Percentiles rank a stretch among this genome's conserved stretches.
These are phyloP conservation scores for Sporopachydermia lactativora DNA, from an alignment of 805 yeast species.

Conservation along the genomic window DNA sequence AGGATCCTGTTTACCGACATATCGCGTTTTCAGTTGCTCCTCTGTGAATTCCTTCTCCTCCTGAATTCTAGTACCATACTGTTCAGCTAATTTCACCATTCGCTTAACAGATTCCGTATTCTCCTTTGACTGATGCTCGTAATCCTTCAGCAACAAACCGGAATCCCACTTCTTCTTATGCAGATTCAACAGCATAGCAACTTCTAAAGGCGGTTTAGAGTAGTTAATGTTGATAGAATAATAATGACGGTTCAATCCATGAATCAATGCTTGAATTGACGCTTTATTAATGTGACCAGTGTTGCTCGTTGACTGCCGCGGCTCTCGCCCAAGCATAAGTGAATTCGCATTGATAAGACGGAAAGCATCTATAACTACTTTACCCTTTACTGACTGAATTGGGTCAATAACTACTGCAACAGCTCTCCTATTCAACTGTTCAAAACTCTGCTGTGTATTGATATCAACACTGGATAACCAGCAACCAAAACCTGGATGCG, in stretches of 20 bases:
- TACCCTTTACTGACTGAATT: constrained; percentile 96
- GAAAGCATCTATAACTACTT: constrained; percentile 97
- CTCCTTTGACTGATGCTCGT: constrained; percentile 58
- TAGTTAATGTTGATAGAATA: constrained; percentile 92
- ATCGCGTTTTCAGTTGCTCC: constrained; percentile 86
- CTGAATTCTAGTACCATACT: constrained; percentile 76
- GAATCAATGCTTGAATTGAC: constrained; percentile 90
- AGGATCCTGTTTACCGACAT: constrained; percentile 97
- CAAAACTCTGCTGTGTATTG: constrained; percentile 95
- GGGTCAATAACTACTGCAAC: constrained; percentile 99
- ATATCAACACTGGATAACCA: constrained; percentile 98
- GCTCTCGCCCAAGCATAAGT: constrained; percentile 92
- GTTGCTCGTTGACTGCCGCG: constrained; percentile 93
- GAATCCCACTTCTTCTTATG: constrained; percentile 95
- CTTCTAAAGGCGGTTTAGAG: constrained; percentile 82
- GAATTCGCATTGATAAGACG: constrained; percentile 81
- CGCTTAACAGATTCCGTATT: constrained; percentile 60
- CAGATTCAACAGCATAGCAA: constrained; percentile 82
- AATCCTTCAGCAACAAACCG: constrained; percentile 70
- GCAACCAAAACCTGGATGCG: constrained; percentile 99
- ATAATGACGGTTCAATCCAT: constrained; percentile 93
- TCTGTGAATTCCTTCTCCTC: constrained; percentile 85
- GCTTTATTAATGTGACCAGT: constrained; percentile 94
- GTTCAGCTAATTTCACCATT: constrained; percentile 82
- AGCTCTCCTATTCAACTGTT: constrained; percentile 87